These are phyloP conservation scores for Tolypocladium tropicale DNA, from an alignment of 2,329 filamentous ascomycete species.

Conservation along the genomic window DNA sequence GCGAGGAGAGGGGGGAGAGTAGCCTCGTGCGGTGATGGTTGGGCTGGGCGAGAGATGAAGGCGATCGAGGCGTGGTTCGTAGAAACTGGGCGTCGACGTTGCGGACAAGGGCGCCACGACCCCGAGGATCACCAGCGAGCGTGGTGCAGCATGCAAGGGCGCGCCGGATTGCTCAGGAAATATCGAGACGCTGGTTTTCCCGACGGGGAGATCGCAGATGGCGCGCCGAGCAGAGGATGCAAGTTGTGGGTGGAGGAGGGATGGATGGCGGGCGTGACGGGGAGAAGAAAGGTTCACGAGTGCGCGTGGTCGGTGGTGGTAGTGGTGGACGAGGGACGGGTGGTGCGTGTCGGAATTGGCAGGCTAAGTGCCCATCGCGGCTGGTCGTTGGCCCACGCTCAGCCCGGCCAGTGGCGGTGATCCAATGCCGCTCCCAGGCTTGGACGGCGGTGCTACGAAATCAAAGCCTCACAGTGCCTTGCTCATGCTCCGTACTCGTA, in stretches of 20 bases:
- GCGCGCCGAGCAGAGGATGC: not conserved
- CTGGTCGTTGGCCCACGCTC: not conserved
- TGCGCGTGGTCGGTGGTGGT: too few species aligned
- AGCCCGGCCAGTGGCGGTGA: not conserved
- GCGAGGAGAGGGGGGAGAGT: too few species aligned
- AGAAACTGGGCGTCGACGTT: not conserved
- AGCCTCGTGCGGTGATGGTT: too few species aligned
- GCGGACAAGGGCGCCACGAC: not conserved
- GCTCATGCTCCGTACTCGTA: too few species aligned
- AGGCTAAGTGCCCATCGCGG: not conserved
- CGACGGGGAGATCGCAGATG: not conserved
- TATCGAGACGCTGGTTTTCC: not conserved
- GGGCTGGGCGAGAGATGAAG: too few species aligned
- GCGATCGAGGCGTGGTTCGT: not conserved
- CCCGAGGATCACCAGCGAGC: not conserved
- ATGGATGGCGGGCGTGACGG: too few species aligned
- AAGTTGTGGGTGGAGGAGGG: not conserved
- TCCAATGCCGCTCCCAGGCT: too few species aligned
- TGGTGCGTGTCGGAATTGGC: not conserved
- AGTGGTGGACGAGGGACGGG: not conserved
- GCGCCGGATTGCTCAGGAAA: not conserved
- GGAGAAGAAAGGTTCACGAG: not conserved
- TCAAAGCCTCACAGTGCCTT: too few species aligned
- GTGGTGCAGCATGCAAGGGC: not conserved
- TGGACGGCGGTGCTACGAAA: too few species aligned